These are phyloP conservation scores for Chrysopogon serrulatus DNA, from an alignment of 176 grass and related monocot genomes.

Conservation along the genomic window DNA sequence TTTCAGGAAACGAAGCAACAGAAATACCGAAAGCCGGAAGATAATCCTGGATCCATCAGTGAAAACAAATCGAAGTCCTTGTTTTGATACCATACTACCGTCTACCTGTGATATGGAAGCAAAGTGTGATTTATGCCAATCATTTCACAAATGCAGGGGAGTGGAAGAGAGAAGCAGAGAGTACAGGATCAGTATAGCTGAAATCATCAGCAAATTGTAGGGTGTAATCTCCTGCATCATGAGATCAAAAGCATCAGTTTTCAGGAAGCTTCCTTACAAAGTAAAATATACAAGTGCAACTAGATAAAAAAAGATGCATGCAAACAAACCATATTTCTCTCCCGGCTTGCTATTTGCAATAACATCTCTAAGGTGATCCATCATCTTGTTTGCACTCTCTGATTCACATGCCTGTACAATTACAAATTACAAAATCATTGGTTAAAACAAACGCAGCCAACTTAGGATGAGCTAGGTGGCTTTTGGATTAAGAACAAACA, in stretches of 20 bases:
- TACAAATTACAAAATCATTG: neutral
- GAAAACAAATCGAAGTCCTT: conserved; percentile 94
- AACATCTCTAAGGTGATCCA: conserved; percentile 66
- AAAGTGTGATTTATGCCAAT: conserved; percentile 10
- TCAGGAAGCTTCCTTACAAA: neutral
- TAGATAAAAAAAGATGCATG: conserved; percentile 5
- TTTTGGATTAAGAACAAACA: neutral
- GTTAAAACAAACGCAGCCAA: neutral
- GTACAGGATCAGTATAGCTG: conserved; percentile 80
- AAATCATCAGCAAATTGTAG: conserved; percentile 90
- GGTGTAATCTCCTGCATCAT: conserved; percentile 55
- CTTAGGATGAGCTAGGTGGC: neutral
- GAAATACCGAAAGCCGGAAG: conserved; percentile 75
- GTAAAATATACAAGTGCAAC: neutral
- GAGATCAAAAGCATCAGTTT: conserved; percentile 15
- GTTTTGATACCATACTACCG: conserved; percentile 64
- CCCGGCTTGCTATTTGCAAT: conserved; percentile 56
- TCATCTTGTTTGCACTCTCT: conserved; percentile 68
- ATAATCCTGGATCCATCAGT: conserved; percentile 84
- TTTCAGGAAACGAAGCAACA: neutral
- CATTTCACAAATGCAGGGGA: neutral
- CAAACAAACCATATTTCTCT: conserved; percentile 59
- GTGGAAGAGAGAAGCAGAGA: neutral
- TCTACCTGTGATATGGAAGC: conserved; percentile 52
- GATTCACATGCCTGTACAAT: conserved; percentile 70